Base-by-base conservation (phyloP, 768 basidiomycete species). In the Russula virescens region DNA sequence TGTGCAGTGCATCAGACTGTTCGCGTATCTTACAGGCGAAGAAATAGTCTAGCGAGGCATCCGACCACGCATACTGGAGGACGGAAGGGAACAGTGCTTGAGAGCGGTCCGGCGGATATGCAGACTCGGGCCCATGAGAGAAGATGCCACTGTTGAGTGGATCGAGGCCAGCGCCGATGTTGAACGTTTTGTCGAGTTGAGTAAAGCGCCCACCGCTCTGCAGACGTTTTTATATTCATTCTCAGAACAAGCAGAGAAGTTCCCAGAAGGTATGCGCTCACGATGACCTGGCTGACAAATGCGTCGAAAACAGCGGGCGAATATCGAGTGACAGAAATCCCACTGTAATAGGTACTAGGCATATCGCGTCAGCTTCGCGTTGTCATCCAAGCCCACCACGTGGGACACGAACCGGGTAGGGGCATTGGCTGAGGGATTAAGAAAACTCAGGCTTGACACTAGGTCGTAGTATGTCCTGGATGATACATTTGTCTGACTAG, bases 1-100 rank as follows among this genome's bases (percentile, higher is more conserved):
- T n/a, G n/a, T n/a, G 14, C 47, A 47, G 1, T 25, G 35, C 14
- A 64, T 7, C 10, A 42, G 5, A 7, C 14, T 23, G 28, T 3
- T 51, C 60, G 19, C 70, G 70, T 19, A 77, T 70, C 9, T 80
- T 78, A 25, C 73, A 46, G 21, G 78, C 71, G 53, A 84, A 75
- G 34, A 67, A 61, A 9, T 69, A 70, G 65, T 85, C 84, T 1
- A 70, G 69, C 6, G 70, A 45, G 18, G 76, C 51, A 5, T 60
- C 53, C 3, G 35, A 26, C 23, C 49, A 65, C 14, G 31, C 2
- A 42, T 45, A 1, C 9, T 5, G 1, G 18, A 54, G 1, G 40
- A 16, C 23, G 19, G 56, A 25, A 6, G 61, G 64, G 35, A 65
- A 53, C 35, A 65, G 13, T 4, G 56, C 43, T 0, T 54, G 64